A percentile compares a stretch with the other conserved stretches of the same genome.
Conservation (phyloP, 371 early-diverging fungal species). For the Mucor indicus region DNA sequence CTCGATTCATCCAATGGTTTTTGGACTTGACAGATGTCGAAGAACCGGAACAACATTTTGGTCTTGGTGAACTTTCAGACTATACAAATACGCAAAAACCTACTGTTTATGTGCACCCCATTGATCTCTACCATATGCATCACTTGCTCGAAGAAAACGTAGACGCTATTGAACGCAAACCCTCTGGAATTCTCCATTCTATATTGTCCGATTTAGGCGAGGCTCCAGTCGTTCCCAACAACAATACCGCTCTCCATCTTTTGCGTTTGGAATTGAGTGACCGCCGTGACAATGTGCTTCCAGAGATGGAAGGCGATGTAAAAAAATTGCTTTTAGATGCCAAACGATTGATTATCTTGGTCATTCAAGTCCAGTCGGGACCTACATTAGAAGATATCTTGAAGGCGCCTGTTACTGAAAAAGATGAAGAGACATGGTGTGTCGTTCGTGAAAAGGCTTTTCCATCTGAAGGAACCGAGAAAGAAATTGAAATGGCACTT, state of each 20-base stretch:
- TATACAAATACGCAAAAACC: slow-evolving; percentile 84
- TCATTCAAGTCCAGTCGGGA: slow-evolving; percentile 86
- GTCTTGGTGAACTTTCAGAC: slow-evolving; percentile 89
- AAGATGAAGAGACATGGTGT: slow-evolving; percentile 74
- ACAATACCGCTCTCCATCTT: slow-evolving; percentile 53
- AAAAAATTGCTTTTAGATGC: slow-evolving; percentile 88
- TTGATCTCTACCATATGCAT: slow-evolving; percentile 90
- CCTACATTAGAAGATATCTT: slow-evolving; percentile 80
- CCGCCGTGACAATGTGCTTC: slow-evolving; percentile 60
- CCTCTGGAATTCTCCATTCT: slow-evolving; percentile 75
- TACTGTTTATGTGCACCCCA: slow-evolving; percentile 84
- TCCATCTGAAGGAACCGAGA: slow-evolving; percentile 21
- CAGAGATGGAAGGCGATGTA: slow-evolving; percentile 56
- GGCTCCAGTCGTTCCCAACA: slow-evolving; percentile 63
- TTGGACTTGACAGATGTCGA: slow-evolving; percentile 74
- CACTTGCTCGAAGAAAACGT: slow-evolving; percentile 74
- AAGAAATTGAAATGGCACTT: slow-evolving; percentile 23
- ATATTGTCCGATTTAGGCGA: slow-evolving; percentile 81
- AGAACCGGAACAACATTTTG: slow-evolving; percentile 87
- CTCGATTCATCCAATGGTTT: slow-evolving; percentile 78
- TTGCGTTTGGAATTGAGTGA: slow-evolving; percentile 73
- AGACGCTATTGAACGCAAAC: slow-evolving; percentile 56
- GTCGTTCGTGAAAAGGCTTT: slow-evolving; percentile 53
- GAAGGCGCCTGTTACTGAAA: slow-evolving; percentile 65
- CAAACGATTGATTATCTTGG: slow-evolving; percentile 84